Evolutionary conservation across 2,329 filamentous ascomycete genomes (phyloP), one percentile per base, ranked within the genome.

Genomic region (Cercospora sp.): DNA sequence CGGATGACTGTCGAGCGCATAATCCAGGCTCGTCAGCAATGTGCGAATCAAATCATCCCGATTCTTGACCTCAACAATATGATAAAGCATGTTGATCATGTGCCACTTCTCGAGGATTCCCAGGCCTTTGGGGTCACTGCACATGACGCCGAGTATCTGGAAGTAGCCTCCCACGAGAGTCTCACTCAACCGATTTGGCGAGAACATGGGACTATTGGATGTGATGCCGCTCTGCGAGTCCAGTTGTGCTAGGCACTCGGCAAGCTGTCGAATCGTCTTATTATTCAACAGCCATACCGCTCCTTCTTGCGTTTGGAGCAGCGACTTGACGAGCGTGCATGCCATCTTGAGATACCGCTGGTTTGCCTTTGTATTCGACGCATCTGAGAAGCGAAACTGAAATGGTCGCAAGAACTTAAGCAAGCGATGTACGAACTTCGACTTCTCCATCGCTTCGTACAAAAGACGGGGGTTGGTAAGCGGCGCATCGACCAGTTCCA

Each of bases 21-120:
- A 99, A 80, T 99, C 94, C 80, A 99, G 94, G 75, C 94, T 95
- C 60, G 91, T 90, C 8, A 99, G 85, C 33, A 99, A 86, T 9
- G 94, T 86, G 77, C 94, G 93, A 77, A 98, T 93, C 67, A 99
- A 84, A 78, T 99, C 95, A 57, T 94, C 93, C 2, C 95, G 90
- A 79, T 95, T 91, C 74, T 91, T 93, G 55, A 97, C 84, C 76
- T 98, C 94, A 67, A 97, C 87, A 69, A 99, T 97, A 79, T 98
- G 95, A 78, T 99, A 99, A 85, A 98, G 96, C 93, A 99, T 99
- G 80, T 98, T 98, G 81, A 97, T 94, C 86, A 99, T 96, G 74
- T 93, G 92, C 94, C 95, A 98, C 74, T 93, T 86, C 78, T 98
- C 94, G 76, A 99, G 87, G 81, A 99, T 94, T 69, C 91, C 89